These are phyloP conservation scores for Camillea tinctor DNA, from an alignment of 2,329 filamentous ascomycete species.

Conservation along the genomic window DNA sequence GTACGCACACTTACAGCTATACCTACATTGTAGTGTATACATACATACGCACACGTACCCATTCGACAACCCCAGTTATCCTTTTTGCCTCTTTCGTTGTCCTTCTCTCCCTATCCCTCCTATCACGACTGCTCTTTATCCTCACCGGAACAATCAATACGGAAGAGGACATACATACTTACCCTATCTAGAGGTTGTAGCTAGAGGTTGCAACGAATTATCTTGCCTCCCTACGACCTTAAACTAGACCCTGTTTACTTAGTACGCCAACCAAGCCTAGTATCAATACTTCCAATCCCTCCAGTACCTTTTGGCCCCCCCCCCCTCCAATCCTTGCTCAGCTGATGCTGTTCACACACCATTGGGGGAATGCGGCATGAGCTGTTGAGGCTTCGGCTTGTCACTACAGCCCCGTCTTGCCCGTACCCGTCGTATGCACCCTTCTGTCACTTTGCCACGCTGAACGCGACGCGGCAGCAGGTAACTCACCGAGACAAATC, in stretches of 20 bases:
- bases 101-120: too few relatives aligned
- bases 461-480: slow-evolving; percentile 13
- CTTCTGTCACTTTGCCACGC: slow-evolving; percentile 8
- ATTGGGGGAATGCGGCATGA: neutral
- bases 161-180: neutral
- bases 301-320: neutral
- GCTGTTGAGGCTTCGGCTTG: slow-evolving; percentile 1
- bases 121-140: neutral
- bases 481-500: slow-evolving; percentile 18
- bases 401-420: slow-evolving; percentile 12
- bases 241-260: neutral
- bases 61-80: neutral
- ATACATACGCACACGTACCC: neutral
- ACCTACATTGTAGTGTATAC: too few relatives aligned
- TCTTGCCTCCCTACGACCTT: neutral
- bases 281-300: too few relatives aligned
- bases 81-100: neutral
- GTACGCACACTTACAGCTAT: too few relatives aligned
- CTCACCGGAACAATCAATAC: neutral
- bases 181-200: neutral
- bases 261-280: too few relatives aligned
- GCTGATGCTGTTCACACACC: neutral
- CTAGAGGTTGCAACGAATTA: neutral
- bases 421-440: slow-evolving; percentile 12
- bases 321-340: neutral